Percentiles rank a stretch among this genome's conserved stretches.
These are phyloP conservation scores for Sporothrix variecibatus DNA, from an alignment of 2,329 filamentous ascomycete genomes.

Conservation along the genomic window DNA sequence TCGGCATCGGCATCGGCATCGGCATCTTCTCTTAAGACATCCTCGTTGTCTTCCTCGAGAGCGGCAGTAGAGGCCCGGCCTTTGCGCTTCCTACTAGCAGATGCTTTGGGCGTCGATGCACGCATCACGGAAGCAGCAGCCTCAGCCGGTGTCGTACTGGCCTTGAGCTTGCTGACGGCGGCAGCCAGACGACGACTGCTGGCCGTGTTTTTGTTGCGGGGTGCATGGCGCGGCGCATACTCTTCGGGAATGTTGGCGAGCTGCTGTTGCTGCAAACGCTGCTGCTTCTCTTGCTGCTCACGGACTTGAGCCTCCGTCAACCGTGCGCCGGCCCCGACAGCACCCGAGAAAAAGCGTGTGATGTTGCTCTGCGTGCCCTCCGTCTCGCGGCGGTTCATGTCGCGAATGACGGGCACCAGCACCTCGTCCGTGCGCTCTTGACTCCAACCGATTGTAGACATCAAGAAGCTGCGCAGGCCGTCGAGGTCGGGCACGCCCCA, in stretches of 20 bases:
- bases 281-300: slow-evolving; percentile 21
- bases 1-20: slow-evolving; percentile 21
- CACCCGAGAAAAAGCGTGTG: slow-evolving; percentile 83
- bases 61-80: slow-evolving; percentile 20
- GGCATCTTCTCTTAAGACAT: slow-evolving; percentile 31
- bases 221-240: slow-evolving; percentile 36
- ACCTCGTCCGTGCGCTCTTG: slow-evolving; percentile 93
- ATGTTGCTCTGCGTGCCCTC: slow-evolving; percentile 97
- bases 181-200: slow-evolving; percentile 40
- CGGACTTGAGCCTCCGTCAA: slow-evolving; percentile 25
- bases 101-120: background rate
- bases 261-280: slow-evolving; percentile 12
- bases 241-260: slow-evolving; percentile 30
- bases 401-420: slow-evolving; percentile 88
- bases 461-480: slow-evolving; percentile 78
- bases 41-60: slow-evolving; percentile 3
- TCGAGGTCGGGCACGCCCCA: slow-evolving; percentile 96
- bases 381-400: slow-evolving; percentile 85
- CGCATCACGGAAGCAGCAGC: slow-evolving; percentile 25
- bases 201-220: slow-evolving; percentile 28
- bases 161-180: slow-evolving; percentile 38
- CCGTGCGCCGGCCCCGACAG: slow-evolving; percentile 46
- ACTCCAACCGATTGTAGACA: slow-evolving; percentile 90
- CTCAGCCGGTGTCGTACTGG: slow-evolving; percentile 30
- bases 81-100: slow-evolving; percentile 40